Conservation (phyloP, 140 eudicot genomes). For the Erigeron philadelphicus region DNA sequence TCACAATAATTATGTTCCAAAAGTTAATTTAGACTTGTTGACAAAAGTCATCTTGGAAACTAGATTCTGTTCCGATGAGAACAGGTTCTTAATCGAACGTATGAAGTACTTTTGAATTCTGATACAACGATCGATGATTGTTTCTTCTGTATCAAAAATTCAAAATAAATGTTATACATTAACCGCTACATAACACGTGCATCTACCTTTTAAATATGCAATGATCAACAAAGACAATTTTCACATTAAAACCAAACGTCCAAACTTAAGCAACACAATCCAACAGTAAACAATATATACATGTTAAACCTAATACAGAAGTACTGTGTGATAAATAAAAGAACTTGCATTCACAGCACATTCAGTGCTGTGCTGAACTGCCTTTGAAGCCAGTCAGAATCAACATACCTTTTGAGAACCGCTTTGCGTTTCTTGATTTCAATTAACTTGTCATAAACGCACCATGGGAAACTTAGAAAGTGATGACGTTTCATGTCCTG, state of each 20-base stretch:
- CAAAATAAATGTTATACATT: too few relatives aligned
- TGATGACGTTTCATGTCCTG: conserved; percentile 54
- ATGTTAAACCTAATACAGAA: neutral
- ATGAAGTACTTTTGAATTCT: too few relatives aligned
- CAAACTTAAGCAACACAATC: conserved; percentile 12
- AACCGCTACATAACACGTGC: too few relatives aligned
- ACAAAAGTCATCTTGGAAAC: neutral
- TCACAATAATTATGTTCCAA: neutral
- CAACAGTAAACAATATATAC: conserved; percentile 17
- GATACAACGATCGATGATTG: too few relatives aligned
- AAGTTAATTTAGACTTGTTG: too few relatives aligned
- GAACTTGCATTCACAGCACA: conserved; percentile 23
- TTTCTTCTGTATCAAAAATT: too few relatives aligned
- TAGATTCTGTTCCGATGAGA: neutral
- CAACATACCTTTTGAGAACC: conserved; percentile 14
- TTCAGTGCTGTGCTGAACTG: conserved; percentile 28
- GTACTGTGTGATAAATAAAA: neutral
- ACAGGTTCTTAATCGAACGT: neutral
- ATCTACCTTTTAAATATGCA: neutral
- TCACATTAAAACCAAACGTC: conserved; percentile 15
- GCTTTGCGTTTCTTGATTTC: conserved; percentile 53
- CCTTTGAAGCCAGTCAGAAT: conserved; percentile 25
- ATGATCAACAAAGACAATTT: conserved; percentile 11
- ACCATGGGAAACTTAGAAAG: conserved; percentile 89
- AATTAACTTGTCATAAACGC: conserved; percentile 72